Conservation (phyloP, 345 rosid genomes). For the Hypericum androsaemum region DNA sequence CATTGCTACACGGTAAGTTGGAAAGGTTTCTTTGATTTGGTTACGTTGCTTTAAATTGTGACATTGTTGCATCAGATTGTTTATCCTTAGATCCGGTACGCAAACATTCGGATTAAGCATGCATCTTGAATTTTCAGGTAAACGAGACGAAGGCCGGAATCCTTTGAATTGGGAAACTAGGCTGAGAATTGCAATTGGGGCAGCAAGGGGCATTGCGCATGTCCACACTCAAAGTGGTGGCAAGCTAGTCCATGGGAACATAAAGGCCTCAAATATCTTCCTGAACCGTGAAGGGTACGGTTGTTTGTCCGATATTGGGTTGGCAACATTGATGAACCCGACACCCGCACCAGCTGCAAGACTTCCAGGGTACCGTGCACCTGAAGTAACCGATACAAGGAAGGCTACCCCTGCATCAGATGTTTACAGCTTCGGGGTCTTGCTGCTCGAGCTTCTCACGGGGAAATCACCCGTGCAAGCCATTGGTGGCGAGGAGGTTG, state of each 20-base stretch:
- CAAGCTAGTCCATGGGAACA: slow-evolving; percentile 26
- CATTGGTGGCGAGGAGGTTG: slow-evolving; percentile 13
- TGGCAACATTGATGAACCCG: slow-evolving; percentile 22
- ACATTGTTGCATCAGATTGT: too few species aligned
- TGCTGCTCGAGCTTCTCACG: slow-evolving; percentile 26
- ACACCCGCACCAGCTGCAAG: slow-evolving; percentile 9
- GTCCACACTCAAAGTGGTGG: slow-evolving; percentile 22
- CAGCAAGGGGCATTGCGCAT: slow-evolving; percentile 22
- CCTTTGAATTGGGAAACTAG: slow-evolving; percentile 27
- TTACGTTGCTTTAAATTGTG: neutral
- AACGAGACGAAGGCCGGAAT: slow-evolving; percentile 15
- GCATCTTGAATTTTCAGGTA: slow-evolving; percentile 13
- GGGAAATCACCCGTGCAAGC: slow-evolving; percentile 19
- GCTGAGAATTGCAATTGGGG: slow-evolving; percentile 18
- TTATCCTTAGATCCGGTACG: too few species aligned
- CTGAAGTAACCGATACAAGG: slow-evolving; percentile 20
- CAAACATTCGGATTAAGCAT: too few species aligned
- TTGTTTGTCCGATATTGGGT: slow-evolving; percentile 17
- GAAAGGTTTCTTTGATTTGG: neutral
- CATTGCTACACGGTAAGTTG: slow-evolving; percentile 17
- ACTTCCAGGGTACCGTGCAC: slow-evolving; percentile 23
- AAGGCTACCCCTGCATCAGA: slow-evolving; percentile 24
- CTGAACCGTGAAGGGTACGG: slow-evolving; percentile 19
- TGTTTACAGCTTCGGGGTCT: slow-evolving; percentile 24
- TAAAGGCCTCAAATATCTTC: slow-evolving; percentile 26